Evolutionary conservation across 129 eudicot species (phyloP), one percentile per base, ranked within the genome.

Genomic region (Cynara cardunculus): DNA sequence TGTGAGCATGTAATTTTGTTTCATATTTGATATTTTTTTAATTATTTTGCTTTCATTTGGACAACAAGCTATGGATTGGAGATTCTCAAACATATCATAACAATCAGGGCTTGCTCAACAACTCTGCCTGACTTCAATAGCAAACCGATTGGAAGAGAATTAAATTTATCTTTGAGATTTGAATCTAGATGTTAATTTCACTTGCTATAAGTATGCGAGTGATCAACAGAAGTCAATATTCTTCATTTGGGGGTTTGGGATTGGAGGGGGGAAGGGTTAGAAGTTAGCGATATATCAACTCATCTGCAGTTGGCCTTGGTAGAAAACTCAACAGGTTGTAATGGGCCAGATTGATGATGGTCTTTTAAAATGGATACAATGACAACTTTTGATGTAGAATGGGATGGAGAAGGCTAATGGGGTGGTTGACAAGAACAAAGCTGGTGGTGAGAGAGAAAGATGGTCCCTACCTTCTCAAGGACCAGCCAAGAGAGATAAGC

Each of bases 251-350:
- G 53, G 18, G 25, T 12, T 41, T 2, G 41, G 30, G n/a, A 34
- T 37, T 30, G 25, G 6, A 30, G 61, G 31, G 30, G 25, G 21
- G n/a, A n/a, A n/a, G n/a, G n/a, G n/a, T n/a, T n/a, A n/a, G n/a
- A n/a, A n/a, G n/a, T n/a, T n/a, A n/a, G n/a, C n/a, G n/a, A n/a
- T n/a, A n/a, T n/a, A n/a, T n/a, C n/a, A n/a, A n/a, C n/a, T n/a
- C 44, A 46, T 74, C 66, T 74, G 25, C 65, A 25, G 66, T 73
- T 25, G n/a, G 69, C 69, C 69, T 24, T 64, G 69, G 65, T 56
- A 56, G 65, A 56, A 4, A 56, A 56, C 65, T 56, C 10, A 9
- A 24, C 65, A 56, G 62, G 65, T 56, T 56, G 5, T 56, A 18
- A 18, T 18, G n/a, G 65, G 65, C 65, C 62, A 56, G 65, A 18